A percentile compares a stretch with the other conserved stretches of the same genome.
Conservation (phyloP, 805 yeast species). For the Candida yuanshanica region DNA sequence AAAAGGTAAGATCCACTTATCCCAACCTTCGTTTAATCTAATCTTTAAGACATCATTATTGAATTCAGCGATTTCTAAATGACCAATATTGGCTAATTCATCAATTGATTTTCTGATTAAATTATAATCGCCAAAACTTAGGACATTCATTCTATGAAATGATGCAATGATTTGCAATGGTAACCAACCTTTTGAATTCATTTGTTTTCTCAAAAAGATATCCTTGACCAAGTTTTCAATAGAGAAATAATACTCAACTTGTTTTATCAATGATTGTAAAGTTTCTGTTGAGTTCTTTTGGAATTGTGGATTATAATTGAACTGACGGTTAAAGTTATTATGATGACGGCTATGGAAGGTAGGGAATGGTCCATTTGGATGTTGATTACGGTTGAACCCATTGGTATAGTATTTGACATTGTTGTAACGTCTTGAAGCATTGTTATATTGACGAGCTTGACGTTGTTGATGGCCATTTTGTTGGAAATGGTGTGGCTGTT, state of each 20-base stretch:
- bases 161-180: conserved; percentile 55
- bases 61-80: conserved; percentile 33
- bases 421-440: conserved; percentile 18
- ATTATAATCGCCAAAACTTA: conserved; percentile 49
- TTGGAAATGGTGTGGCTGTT: conserved; percentile 8
- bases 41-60: conserved; percentile 46
- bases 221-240: conserved; percentile 85
- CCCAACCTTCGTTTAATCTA: conserved; percentile 52
- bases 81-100: conserved; percentile 25
- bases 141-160: conserved; percentile 70
- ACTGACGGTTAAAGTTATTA: conserved; percentile 2
- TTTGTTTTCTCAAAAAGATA: conserved; percentile 70
- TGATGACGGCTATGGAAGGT: conserved; percentile 7
- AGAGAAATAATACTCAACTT: conserved; percentile 87
- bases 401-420: conserved; percentile 6
- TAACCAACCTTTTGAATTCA: conserved; percentile 74
- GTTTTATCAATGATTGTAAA: conserved; percentile 30
- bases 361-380: background rate
- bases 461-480: conserved; percentile 12
- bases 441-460: conserved; percentile 21
- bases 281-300: conserved; percentile 16
- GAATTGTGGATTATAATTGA: conserved; percentile 1
- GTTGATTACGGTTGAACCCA: conserved; percentile 10
- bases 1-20: conserved; percentile 63
- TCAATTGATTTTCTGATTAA: conserved; percentile 55